Base-by-base conservation (phyloP, 305 asterid genomes). In the Coffea humblotiana region DNA sequence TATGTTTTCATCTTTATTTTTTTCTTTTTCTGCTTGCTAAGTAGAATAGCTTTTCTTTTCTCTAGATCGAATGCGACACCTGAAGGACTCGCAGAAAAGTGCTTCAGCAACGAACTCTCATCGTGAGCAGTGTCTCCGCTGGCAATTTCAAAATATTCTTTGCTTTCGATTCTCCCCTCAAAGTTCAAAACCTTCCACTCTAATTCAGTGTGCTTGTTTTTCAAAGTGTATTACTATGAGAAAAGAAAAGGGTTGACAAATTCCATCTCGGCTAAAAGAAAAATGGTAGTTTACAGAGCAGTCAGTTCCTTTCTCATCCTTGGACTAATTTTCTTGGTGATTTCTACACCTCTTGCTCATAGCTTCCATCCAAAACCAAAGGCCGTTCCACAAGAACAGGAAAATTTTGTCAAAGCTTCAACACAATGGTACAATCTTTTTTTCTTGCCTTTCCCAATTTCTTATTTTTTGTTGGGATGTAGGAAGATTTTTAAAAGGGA, bases 341-440 rank as follows among this genome's bases (percentile, higher is more conserved):
- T 66, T 74, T 80, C 73, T 48, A 3, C 61, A 5, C 8, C 61
- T 56, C 19, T 80, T 76, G 73, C 68, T 69, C 72, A 43, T 18
- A 14, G 77, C 72, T 68, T 76, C 49, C 77, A 45, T 29, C 80
- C 71, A 5, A 69, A 47, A 45, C 80, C 76, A 5, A 69, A 47
- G 29, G 35, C 72, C 45, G 65, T 45, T 45, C 15, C 60, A 13
- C 65, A 79, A 45, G 72, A 79, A 79, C 49, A 5, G 47, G 71
- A 61, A 29, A 43, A 19, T 9, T 23, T 0, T 13, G 63, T 58
- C 14, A 47, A n/a, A 25, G 71, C 60, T 21, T 18, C 47, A 19
- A 9, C 11, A 79, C 45, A 27, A 40, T 56, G 82, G 82, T 79
- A 78, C 25, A 29, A 3, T 51, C 40, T 4, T 25, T 23, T 23